Conservation (phyloP, 164 flowering plant genomes). For the Piper longum region DNA sequence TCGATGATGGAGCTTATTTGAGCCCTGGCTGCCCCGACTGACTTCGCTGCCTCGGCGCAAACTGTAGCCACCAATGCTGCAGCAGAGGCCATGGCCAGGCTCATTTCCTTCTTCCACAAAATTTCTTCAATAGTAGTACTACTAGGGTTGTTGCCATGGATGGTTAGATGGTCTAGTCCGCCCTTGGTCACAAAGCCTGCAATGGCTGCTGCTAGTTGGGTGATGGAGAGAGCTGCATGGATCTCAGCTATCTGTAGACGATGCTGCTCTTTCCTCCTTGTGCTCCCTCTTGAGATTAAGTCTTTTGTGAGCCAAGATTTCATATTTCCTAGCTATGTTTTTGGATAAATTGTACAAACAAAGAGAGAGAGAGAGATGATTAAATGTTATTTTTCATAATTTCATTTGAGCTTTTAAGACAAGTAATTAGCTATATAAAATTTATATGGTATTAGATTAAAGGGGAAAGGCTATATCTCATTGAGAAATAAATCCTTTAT, state of each 20-base stretch:
- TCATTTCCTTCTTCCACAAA: conserved; percentile 4
- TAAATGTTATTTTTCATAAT: no score
- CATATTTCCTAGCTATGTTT: conserved; percentile 3
- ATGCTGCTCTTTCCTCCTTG: conserved; percentile 15
- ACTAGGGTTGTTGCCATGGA: not conserved
- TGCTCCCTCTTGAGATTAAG: conserved; percentile 5
- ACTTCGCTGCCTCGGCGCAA: conserved; percentile 25
- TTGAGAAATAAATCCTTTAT: no score
- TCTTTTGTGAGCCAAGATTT: conserved; percentile 12
- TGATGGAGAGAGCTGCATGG: conserved; percentile 22
- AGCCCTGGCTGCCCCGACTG: conserved; percentile 14
- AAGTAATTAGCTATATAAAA: no score
- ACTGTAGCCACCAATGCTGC: conserved; percentile 18
- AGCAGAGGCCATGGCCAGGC: conserved; percentile 13
- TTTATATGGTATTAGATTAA: no score
- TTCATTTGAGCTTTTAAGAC: no score
- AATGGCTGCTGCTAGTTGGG: conserved; percentile 19
- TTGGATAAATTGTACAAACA: no score
- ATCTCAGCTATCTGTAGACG: conserved; percentile 15
- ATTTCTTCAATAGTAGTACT: not conserved
- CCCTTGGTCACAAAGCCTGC: conserved; percentile 12
- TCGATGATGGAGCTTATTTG: conserved; percentile 9
- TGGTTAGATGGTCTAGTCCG: not conserved
- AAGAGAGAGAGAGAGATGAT: no score
- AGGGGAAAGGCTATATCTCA: no score